Conservation (phyloP, 2,329 filamentous ascomycete species). For the Xylaria sp. region DNA sequence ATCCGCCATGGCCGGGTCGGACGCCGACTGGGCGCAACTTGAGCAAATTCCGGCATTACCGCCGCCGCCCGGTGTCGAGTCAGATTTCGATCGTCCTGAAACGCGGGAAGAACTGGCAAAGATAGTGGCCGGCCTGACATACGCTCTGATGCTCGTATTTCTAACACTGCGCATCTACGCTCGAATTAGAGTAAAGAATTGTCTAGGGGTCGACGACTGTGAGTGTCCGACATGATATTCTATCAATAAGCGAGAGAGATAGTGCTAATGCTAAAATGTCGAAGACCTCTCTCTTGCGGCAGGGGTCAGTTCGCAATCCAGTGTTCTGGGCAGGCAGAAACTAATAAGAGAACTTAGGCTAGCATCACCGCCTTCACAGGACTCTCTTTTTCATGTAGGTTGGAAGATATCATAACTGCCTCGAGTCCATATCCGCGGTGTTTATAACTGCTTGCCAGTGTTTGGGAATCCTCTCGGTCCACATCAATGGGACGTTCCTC, state of each 20-base stretch:
- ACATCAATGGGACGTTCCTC: conserved; percentile 42
- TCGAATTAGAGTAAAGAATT: conserved; percentile 32
- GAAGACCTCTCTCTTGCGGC: conserved; percentile 39
- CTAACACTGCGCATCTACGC: conserved; percentile 40
- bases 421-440: not conserved
- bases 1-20: conserved; percentile 18
- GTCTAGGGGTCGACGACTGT: conserved; percentile 39
- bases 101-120: conserved; percentile 28
- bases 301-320: conserved; percentile 36
- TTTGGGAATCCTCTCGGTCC: conserved; percentile 34
- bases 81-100: conserved; percentile 35
- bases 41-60: conserved; percentile 31
- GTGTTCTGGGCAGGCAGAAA: not conserved
- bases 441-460: conserved; percentile 31
- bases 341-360: conserved; percentile 23
- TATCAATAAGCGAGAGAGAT: not conserved
- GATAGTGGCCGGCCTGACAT: conserved; percentile 36
- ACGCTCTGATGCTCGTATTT: conserved; percentile 40
- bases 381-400: conserved; percentile 34
- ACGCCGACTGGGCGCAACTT: conserved; percentile 21
- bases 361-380: conserved; percentile 38
- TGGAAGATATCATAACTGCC: not conserved
- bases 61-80: conserved; percentile 38
- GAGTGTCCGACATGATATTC: conserved; percentile 20
- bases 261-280: conserved; percentile 25